phyloP scores from a whole-genome alignment of 495 filamentous ascomycete species.

The Aspergillus affinis region DNA sequence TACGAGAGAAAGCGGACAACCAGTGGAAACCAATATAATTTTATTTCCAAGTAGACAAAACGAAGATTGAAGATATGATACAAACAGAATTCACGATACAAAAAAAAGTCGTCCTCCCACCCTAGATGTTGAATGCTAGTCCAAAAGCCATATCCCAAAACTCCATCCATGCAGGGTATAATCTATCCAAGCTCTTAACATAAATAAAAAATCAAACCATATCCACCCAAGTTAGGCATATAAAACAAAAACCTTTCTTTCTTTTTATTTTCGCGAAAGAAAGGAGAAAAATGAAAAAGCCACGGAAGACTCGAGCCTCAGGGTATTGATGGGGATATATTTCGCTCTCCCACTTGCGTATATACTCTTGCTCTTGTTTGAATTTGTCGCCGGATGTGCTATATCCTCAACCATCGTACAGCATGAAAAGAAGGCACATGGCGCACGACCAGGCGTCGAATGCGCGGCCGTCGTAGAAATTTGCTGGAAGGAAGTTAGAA shows the following conservation, averaged over 20 bases:
- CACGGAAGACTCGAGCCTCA: too few species aligned
- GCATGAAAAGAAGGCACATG: constrained; percentile 68
- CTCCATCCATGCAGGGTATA: neutral
- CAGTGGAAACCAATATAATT: neutral
- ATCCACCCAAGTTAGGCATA: neutral
- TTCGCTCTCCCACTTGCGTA: too few species aligned
- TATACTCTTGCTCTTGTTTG: constrained; percentile 49
- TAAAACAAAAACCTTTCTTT: neutral
- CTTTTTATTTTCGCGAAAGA: neutral
- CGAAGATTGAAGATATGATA: neutral
- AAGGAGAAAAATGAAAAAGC: too few species aligned
- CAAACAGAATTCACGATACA: neutral
- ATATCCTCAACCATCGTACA: too few species aligned
- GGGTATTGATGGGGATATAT: too few species aligned
- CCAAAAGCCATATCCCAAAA: too few species aligned
- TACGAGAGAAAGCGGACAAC: neutral
- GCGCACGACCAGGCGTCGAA: constrained; percentile 80
- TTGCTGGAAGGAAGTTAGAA: constrained; percentile 20
- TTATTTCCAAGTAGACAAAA: neutral
- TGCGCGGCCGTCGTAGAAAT: constrained; percentile 69
- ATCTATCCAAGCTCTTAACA: neutral
- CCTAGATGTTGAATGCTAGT: too few species aligned
- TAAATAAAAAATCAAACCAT: neutral
- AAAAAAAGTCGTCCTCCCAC: neutral
- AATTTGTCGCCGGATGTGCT: neutral